A percentile compares a stretch with the other conserved stretches of the same genome.
Conservation (phyloP, 768 basidiomycete genomes). For the Clitopilus passeckerianus region DNA sequence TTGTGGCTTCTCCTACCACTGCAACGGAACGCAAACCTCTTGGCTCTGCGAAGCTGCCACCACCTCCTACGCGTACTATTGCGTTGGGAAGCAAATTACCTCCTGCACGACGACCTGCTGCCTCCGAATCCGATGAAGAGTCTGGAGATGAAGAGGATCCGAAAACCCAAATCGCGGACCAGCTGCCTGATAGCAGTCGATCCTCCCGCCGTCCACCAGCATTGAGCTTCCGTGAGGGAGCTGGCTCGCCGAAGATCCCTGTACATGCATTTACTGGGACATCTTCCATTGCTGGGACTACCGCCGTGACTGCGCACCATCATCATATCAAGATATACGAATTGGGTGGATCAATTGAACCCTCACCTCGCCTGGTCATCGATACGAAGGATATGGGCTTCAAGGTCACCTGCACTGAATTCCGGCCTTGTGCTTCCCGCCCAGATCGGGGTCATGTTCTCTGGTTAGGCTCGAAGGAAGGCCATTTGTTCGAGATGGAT, state of each 20-base stretch:
- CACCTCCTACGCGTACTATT: conserved; percentile 74
- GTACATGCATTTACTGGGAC: conserved; percentile 55
- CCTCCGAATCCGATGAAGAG: conserved; percentile 47
- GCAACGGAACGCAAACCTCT: conserved; percentile 33
- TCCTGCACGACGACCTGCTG: conserved; percentile 42
- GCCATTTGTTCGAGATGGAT: conserved; percentile 82
- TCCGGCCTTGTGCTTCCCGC: conserved; percentile 46
- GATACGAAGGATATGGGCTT: conserved; percentile 60
- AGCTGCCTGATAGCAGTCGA: conserved; percentile 63
- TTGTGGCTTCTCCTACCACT: conserved; percentile 12
- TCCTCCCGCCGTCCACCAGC: conserved; percentile 55
- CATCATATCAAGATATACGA: conserved; percentile 65
- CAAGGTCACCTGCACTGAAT: conserved; percentile 75
- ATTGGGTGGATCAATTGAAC: conserved; percentile 33
- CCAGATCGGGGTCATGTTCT: conserved; percentile 55
- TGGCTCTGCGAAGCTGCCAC: conserved; percentile 45
- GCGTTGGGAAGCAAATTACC: conserved; percentile 68
- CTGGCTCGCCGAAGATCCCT: conserved; percentile 45
- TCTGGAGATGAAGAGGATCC: conserved; percentile 59
- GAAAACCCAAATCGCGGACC: conserved; percentile 37
- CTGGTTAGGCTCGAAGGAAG: conserved; percentile 92
- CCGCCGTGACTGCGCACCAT: conserved; percentile 51
- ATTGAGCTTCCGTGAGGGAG: conserved; percentile 33
- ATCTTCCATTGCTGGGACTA: conserved; percentile 51
- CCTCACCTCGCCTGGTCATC: conserved; percentile 35